Evolutionary conservation across 345 rosid species (phyloP), one percentile per base, ranked within the genome.

Genomic region (Citrus hindsii): DNA sequence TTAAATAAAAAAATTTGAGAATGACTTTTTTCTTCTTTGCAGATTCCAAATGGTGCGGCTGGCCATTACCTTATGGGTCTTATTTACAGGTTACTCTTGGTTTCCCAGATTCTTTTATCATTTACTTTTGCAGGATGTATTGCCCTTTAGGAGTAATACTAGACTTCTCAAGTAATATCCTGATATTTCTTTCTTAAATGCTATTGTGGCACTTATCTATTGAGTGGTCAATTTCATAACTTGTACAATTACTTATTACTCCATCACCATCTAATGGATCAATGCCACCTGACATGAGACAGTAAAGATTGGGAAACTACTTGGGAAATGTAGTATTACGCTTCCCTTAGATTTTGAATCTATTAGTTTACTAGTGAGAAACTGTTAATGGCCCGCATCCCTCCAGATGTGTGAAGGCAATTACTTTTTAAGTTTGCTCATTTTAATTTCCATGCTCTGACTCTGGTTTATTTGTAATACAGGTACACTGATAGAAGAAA

Each of bases 11-110:
- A 24, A 69, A 19, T 65, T 66, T 66, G 28, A 24, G 19, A 48
- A 77, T 53, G 73, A 56, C 72, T 73, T 76, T 24, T 74, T 25
- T 67, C 74, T 55, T 84, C 72, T 60, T 19, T 80, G 80, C 80
- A 96, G 99, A 88, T 96, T 78, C 99, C 99, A 32, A 92, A 96
- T 83, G 95, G 98, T 74, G 99, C 98, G 68, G 90, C 98, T 48
- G 98, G 99, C 79, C 98, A 92, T 85, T 96, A 91, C 84, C 98
- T 96, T 80, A 97, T 96, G 80, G 99, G 99, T 75, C 97, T 94
- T 79, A 85, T 96, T 80, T 91, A 92, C 91, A 94, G 97, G 99
- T 96, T 82, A 40, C 80, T 82, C 55, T 65, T 56, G 37, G 30
- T 48, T 75, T 28, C 12, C 73, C 37, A 69, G 66, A 69, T 40